phyloP scores from a whole-genome alignment of 257 asterid genomes.

The Nicotiana noctiflora region DNA sequence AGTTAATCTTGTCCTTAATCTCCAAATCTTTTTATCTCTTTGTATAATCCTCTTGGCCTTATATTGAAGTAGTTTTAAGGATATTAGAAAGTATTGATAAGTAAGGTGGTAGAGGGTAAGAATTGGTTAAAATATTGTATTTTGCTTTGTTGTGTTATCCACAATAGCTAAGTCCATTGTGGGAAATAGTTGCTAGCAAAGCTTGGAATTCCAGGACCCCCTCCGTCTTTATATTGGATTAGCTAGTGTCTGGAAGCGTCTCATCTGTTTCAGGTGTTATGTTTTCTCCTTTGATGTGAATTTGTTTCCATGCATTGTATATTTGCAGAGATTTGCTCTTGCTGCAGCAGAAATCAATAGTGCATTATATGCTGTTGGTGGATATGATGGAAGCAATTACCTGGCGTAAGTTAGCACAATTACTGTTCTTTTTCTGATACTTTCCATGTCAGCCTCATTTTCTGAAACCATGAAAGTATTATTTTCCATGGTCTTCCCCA shows the following conservation, averaged over 20 bases:
- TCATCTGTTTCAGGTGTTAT: background rate
- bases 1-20: background rate
- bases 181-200: background rate
- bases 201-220: background rate
- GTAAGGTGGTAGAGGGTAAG: background rate
- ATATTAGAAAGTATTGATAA: background rate
- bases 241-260: background rate
- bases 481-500: background rate
- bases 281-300: conserved; percentile 3
- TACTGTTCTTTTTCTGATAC: background rate
- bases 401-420: conserved; percentile 49
- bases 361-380: conserved; percentile 75
- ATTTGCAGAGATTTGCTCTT: conserved; percentile 63
- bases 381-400: conserved; percentile 55
- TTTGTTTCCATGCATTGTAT: conserved; percentile 3
- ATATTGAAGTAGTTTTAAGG: background rate
- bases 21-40: background rate
- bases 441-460: background rate
- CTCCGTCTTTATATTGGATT: background rate
- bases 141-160: background rate
- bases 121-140: background rate
- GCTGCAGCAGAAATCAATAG: conserved; percentile 78
- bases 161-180: background rate
- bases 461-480: background rate
- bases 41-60: conserved; percentile 1